These are phyloP conservation scores for Haematococcus sp. DNA, from an alignment of 139 green algal species.

Conservation along the genomic window DNA sequence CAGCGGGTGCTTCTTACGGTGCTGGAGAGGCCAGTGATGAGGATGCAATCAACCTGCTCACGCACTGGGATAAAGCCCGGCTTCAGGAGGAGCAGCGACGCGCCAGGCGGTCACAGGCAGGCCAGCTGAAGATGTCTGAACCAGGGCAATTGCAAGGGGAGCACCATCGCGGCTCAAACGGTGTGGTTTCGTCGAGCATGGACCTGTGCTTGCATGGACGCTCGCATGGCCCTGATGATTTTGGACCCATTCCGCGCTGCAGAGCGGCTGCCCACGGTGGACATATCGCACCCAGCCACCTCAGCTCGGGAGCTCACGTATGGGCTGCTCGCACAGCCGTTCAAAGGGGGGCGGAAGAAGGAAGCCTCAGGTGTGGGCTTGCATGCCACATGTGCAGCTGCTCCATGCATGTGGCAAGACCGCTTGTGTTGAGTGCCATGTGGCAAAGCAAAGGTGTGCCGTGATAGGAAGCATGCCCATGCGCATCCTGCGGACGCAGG, in stretches of 20 bases:
- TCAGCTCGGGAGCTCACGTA: not conserved
- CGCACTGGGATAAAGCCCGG: constrained; percentile 17
- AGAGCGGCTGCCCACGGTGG: not conserved
- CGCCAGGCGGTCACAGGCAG: not conserved
- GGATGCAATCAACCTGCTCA: constrained; percentile 12
- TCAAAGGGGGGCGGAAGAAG: not conserved
- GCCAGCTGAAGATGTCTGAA: not conserved
- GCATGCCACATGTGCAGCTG: too few relatives aligned
- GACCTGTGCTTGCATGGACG: not conserved
- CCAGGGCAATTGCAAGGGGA: not conserved
- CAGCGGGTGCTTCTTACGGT: too few relatives aligned
- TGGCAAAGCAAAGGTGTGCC: too few relatives aligned
- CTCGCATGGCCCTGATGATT: too few relatives aligned
- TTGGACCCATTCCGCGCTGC: not conserved
- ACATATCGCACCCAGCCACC: not conserved
- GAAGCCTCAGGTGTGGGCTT: not conserved
- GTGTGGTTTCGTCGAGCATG: not conserved
- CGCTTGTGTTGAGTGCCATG: too few relatives aligned
- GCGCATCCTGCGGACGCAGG: too few relatives aligned
- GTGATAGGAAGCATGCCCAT: too few relatives aligned
- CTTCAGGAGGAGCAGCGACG: constrained; percentile 1
- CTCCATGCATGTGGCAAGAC: too few relatives aligned
- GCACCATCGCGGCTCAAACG: not conserved
- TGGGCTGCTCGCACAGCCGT: not conserved
- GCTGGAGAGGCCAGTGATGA: not conserved